Conservation (phyloP, 169 alveolate species). For the Babesia ovata region DNA sequence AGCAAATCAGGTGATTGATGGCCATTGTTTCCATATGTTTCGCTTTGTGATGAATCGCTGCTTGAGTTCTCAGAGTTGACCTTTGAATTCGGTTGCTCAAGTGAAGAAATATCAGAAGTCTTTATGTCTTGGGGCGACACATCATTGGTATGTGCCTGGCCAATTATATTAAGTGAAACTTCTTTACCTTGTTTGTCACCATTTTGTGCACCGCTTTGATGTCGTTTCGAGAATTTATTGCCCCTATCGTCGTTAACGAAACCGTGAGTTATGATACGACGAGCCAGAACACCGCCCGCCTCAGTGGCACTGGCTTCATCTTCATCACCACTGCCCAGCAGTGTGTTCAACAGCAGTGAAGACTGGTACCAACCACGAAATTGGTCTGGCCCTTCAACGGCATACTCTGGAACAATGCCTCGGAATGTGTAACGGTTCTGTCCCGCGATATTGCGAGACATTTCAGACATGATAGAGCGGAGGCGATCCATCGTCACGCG, state of each 20-base stretch:
- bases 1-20: too few species aligned
- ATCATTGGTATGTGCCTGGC: background rate
- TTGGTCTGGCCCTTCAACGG: conserved; percentile 85
- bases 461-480: conserved; percentile 3
- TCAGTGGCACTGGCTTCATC: background rate
- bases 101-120: too few species aligned
- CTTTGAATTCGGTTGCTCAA: background rate
- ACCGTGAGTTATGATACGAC: conserved; percentile 51
- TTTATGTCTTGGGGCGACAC: background rate
- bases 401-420: conserved; percentile 12
- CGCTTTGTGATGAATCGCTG: background rate
- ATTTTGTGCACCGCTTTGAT: background rate
- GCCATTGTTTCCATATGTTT: background rate
- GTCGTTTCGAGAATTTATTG: conserved; percentile 46
- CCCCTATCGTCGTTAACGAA: conserved; percentile 51
- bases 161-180: background rate
- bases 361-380: conserved; percentile 88
- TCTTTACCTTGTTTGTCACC: too few species aligned
- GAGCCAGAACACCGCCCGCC: conserved; percentile 33
- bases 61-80: background rate
- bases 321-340: conserved; percentile 1
- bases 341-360: conserved; percentile 43
- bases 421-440: background rate
- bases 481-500: conserved; percentile 17
- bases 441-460: background rate